Evolutionary conservation across 441 rosid species (phyloP), one percentile per base, ranked within the genome.

Genomic region (Erysimum pusillum): DNA sequence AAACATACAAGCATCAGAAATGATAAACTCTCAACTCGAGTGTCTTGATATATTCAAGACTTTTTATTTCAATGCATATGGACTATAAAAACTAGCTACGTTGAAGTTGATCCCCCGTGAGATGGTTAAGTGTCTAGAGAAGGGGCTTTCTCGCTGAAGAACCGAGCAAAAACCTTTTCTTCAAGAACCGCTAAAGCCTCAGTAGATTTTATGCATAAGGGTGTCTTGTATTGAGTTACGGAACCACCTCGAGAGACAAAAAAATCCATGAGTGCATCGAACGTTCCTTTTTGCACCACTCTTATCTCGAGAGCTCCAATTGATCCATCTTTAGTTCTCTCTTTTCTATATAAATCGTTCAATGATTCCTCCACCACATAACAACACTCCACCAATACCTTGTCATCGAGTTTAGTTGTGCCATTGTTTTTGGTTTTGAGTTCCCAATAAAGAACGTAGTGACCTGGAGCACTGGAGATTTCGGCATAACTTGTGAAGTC

Each of bases 401-500:
- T 44, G 0, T 71, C 63, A 52, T 84, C 71, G 15, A 84, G 77
- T 34, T 82, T 75, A 52, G 7, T 44, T 63, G 28, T 58, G 42
- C 2, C 17, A 41, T 6, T 74, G 61, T 74, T 80, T 56, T 61
- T 83, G 52, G 35, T 28, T 61, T 81, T 87, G 36, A 90, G 83
- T 64, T 90, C 96, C 91, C 90, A 88, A 60, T 82, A 86, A 3
- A 90, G 74, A 22, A 90, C 90, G n/a, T 90, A 90, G 60, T 86
- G 95, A 8, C 95, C 89, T 5, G 90, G 90, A 65, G 74, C 66
- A 0, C 85, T 81, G 22, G 79, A 74, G 1, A 85, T 76, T 17
- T 88, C 90, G 0, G 88, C 88, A 63, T 82, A 83, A 74, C 89
- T 81, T 0, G 90, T 86, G 83, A 83, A 90, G 22, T 80, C 91